phyloP scores from a whole-genome alignment of 257 asterid species.

The Ophiorrhiza pumila region DNA sequence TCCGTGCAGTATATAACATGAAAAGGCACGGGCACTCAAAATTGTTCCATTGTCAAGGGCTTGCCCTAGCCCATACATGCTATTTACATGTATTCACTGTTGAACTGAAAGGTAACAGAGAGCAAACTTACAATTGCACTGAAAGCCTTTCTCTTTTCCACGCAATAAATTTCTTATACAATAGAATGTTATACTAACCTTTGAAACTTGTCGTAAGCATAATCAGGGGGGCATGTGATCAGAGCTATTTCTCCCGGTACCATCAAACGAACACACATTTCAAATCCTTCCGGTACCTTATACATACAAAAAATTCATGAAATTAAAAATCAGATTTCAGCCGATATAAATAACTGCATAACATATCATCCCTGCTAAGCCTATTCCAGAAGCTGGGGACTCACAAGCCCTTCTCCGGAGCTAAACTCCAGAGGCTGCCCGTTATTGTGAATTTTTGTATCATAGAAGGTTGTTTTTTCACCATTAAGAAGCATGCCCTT shows the following conservation, averaged over 20 bases:
- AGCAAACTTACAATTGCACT: neutral
- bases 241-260: constrained; percentile 91
- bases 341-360: neutral
- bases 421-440: constrained; percentile 91
- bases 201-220: constrained; percentile 92
- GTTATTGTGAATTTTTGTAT: constrained; percentile 61
- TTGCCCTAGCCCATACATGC: neutral
- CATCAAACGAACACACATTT: constrained; percentile 94
- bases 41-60: neutral
- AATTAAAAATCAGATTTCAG: neutral
- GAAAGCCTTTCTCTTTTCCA: neutral
- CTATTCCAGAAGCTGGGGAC: too few relatives aligned
- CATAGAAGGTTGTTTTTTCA: constrained; percentile 73
- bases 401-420: constrained; percentile 99
- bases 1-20: neutral
- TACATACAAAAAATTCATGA: constrained; percentile 3
- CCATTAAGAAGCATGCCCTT: constrained; percentile 88
- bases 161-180: neutral
- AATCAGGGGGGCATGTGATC: constrained; percentile 93
- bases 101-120: neutral
- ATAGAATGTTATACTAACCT: constrained; percentile 43
- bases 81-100: neutral
- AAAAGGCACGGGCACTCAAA: neutral
- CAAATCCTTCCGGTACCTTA: constrained; percentile 98
- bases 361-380: neutral